A percentile compares a stretch with the other conserved stretches of the same genome.
phyloP scores from a whole-genome alignment of 2,329 filamentous ascomycete species.

The Botrytis pseudocinerea region DNA sequence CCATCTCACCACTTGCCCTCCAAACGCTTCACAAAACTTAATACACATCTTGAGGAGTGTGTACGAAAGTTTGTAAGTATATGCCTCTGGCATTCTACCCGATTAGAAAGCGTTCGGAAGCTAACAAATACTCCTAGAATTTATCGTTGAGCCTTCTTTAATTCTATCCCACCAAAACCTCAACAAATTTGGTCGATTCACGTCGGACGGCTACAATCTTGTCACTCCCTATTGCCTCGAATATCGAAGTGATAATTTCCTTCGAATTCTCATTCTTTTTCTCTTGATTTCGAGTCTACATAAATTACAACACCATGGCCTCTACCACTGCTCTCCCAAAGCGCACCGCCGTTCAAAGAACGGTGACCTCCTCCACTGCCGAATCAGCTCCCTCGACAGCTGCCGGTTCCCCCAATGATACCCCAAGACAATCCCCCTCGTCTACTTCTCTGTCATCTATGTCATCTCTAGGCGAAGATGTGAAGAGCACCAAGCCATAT shows the following conservation, averaged over 20 bases:
- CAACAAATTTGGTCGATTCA: slow-evolving; percentile 20
- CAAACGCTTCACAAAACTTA: not conserved
- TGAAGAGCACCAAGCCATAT: slow-evolving; percentile 45
- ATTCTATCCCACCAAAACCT: slow-evolving; percentile 13
- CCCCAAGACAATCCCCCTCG: slow-evolving; percentile 66
- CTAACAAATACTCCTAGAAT: not conserved
- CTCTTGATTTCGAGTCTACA: not conserved
- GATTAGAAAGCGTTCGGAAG: not conserved
- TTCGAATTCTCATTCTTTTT: slow-evolving; percentile 1
- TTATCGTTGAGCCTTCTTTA: slow-evolving; percentile 18
- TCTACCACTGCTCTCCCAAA: slow-evolving; percentile 38
- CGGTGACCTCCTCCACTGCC: slow-evolving; percentile 35
- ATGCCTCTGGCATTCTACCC: not conserved
- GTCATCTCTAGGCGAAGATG: slow-evolving; percentile 60
- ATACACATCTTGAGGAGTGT: slow-evolving; percentile 18
- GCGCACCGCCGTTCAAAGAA: slow-evolving; percentile 33
- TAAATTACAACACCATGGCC: slow-evolving; percentile 34
- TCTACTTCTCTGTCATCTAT: slow-evolving; percentile 92
- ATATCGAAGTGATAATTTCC: slow-evolving; percentile 2
- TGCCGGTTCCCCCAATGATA: slow-evolving; percentile 59
- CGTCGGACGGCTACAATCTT: not conserved
- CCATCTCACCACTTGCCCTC: not conserved
- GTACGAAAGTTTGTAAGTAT: slow-evolving; percentile 9
- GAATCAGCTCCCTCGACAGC: slow-evolving; percentile 53
- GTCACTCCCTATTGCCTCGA: not conserved